Percentiles rank a stretch among this genome's conserved stretches.
Evolutionary conservation across 2,329 filamentous ascomycete species (phyloP).

Genomic region (Pseudogymnoascus sp.): DNA sequence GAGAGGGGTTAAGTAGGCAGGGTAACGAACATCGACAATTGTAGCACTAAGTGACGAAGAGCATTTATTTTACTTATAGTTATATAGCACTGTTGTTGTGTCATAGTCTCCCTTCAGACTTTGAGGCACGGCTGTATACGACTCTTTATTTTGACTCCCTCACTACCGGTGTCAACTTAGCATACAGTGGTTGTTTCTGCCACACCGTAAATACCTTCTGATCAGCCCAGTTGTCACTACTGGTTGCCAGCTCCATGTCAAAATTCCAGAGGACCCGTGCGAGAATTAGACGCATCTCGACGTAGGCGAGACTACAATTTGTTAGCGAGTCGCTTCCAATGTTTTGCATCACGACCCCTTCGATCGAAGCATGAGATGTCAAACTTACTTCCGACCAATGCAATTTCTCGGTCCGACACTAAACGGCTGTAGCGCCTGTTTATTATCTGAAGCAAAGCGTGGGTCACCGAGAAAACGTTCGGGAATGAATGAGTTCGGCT

Average conservation of each 20-base stretch:
- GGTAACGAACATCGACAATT: not conserved
- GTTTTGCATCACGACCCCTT: not conserved
- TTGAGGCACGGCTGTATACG: not conserved
- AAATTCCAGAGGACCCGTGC: slow-evolving; percentile 23
- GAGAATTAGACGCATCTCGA: slow-evolving; percentile 17
- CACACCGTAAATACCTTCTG: slow-evolving; percentile 15
- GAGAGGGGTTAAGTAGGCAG: not conserved
- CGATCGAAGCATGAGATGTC: not conserved
- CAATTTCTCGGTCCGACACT: slow-evolving; percentile 14
- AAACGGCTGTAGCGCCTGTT: slow-evolving; percentile 13
- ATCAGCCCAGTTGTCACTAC: slow-evolving; percentile 12
- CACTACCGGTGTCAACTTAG: slow-evolving; percentile 10
- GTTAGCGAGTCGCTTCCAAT: not conserved
- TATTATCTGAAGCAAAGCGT: slow-evolving; percentile 12
- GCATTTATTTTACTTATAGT: not conserved
- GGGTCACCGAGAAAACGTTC: slow-evolving; percentile 26
- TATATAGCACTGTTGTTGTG: not conserved
- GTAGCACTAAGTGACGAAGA: not conserved
- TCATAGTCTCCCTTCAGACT: not conserved
- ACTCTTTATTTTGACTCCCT: not conserved
- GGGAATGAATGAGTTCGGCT: slow-evolving; percentile 16
- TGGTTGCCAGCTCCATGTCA: slow-evolving; percentile 13
- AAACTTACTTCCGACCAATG: slow-evolving; percentile 14
- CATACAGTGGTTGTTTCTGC: slow-evolving; percentile 16
- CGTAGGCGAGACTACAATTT: slow-evolving; percentile 12